Conservation (phyloP, 306 rosid genomes). For the Vigna mungo region DNA sequence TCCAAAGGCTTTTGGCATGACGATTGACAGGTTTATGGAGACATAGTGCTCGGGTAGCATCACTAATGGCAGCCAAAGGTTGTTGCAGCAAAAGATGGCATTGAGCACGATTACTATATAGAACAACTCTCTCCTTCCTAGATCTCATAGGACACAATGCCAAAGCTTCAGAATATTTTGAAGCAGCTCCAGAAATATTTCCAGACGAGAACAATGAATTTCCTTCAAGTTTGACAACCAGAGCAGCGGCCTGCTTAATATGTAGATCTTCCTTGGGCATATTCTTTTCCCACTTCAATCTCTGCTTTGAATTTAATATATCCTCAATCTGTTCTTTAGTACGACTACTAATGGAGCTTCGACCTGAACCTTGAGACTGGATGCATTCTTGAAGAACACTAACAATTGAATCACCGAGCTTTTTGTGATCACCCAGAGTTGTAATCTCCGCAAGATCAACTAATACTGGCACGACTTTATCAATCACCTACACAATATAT, state of each 20-base stretch:
- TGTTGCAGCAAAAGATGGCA: slow-evolving; percentile 93
- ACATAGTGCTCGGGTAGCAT: slow-evolving; percentile 95
- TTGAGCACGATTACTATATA: slow-evolving; percentile 95
- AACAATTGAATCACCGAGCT: slow-evolving; percentile 87
- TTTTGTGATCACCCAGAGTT: slow-evolving; percentile 88
- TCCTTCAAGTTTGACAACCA: slow-evolving; percentile 98
- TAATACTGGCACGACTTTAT: slow-evolving; percentile 91
- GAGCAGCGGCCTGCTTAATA: slow-evolving; percentile 97
- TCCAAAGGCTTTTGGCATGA: slow-evolving; percentile 99
- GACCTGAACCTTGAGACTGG: slow-evolving; percentile 80
- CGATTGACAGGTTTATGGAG: slow-evolving; percentile 96
- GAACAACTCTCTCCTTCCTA: slow-evolving; percentile 94
- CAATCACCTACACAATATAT: slow-evolving; percentile 70
- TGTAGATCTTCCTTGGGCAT: slow-evolving; percentile 98
- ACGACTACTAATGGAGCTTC: slow-evolving; percentile 61
- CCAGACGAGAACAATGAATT: slow-evolving; percentile 95
- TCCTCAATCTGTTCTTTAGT: slow-evolving; percentile 91
- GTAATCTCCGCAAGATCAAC: slow-evolving; percentile 92
- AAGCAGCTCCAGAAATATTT: slow-evolving; percentile 93
- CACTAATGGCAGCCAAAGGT: slow-evolving; percentile 95
- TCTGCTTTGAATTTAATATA: slow-evolving; percentile 73
- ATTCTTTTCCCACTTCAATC: slow-evolving; percentile 91
- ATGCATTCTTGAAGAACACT: slow-evolving; percentile 89
- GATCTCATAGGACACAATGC: slow-evolving; percentile 97
- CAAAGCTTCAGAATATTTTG: slow-evolving; percentile 94